Evolutionary conservation across 306 rosid species (phyloP).

Genomic region (Bauhinia variegata): DNA sequence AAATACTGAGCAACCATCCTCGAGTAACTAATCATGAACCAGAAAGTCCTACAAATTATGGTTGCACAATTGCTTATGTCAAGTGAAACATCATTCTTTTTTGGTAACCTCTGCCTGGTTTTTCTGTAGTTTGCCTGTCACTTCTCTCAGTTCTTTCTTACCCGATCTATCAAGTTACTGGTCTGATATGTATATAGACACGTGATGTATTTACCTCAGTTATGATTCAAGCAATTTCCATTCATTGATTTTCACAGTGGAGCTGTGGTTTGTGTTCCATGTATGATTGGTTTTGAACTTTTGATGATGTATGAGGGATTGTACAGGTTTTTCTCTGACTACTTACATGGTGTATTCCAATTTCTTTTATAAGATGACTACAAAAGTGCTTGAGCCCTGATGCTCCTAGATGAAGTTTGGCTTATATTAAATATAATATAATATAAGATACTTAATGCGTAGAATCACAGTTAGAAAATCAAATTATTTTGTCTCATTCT

Average conservation of each 20-base stretch:
- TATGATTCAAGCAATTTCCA: conserved; percentile 12
- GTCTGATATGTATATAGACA: conserved; percentile 29
- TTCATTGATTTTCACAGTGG: conserved; percentile 17
- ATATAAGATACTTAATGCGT: no score
- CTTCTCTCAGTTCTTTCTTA: conserved; percentile 4
- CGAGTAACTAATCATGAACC: conserved; percentile 72
- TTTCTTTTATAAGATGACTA: not conserved
- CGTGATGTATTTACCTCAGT: not conserved
- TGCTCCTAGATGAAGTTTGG: not conserved
- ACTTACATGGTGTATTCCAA: not conserved
- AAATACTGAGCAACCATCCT: conserved; percentile 63
- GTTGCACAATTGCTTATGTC: conserved; percentile 89
- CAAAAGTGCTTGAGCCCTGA: not conserved
- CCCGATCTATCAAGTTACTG: not conserved
- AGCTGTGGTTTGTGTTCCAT: conserved; percentile 3
- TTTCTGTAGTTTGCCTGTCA: conserved; percentile 2
- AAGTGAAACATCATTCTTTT: conserved; percentile 42
- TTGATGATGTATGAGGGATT: conserved; percentile 24
- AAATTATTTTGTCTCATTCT: no score
- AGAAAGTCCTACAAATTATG: conserved; percentile 80
- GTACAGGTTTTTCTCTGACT: not conserved
- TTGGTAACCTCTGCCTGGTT: conserved; percentile 17
- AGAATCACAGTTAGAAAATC: no score
- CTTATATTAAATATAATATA: no score
- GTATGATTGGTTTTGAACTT: conserved; percentile 7